Conservation (phyloP, 768 basidiomycete species). For the Suillus spraguei region DNA sequence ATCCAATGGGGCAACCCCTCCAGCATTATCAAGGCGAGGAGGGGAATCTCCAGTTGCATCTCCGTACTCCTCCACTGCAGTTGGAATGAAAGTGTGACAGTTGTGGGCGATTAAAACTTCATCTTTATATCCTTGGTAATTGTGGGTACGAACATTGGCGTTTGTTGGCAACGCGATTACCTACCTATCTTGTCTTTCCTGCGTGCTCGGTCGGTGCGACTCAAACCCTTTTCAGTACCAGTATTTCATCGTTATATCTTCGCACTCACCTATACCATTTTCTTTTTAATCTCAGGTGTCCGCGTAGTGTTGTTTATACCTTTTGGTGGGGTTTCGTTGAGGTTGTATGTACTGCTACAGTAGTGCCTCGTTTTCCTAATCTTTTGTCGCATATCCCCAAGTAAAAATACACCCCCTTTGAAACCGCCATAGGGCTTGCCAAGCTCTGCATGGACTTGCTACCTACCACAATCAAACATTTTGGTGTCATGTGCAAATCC, state of each 20-base stretch:
- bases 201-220: constrained; percentile 8
- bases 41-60: constrained; percentile 43
- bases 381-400: constrained; percentile 12
- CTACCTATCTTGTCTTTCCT: constrained; percentile 4
- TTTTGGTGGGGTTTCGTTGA: neutral
- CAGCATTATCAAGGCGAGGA: constrained; percentile 39
- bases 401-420: constrained; percentile 10
- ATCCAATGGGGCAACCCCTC: constrained; percentile 35
- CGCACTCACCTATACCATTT: constrained; percentile 24
- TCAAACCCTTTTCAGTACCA: constrained; percentile 12
- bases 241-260: constrained; percentile 18
- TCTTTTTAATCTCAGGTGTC: constrained; percentile 23
- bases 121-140: constrained; percentile 33
- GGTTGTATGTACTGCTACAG: constrained; percentile 22
- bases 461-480: neutral
- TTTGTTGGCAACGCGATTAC: constrained; percentile 3
- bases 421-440: neutral
- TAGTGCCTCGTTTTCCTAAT: constrained; percentile 20
- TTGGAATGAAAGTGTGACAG: constrained; percentile 50
- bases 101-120: neutral
- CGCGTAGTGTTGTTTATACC: constrained; percentile 28
- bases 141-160: constrained; percentile 27
- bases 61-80: constrained; percentile 45
- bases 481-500: neutral
- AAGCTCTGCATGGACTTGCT: neutral